phyloP scores from a whole-genome alignment of 495 filamentous ascomycete genomes.

The Xylaria curta region DNA sequence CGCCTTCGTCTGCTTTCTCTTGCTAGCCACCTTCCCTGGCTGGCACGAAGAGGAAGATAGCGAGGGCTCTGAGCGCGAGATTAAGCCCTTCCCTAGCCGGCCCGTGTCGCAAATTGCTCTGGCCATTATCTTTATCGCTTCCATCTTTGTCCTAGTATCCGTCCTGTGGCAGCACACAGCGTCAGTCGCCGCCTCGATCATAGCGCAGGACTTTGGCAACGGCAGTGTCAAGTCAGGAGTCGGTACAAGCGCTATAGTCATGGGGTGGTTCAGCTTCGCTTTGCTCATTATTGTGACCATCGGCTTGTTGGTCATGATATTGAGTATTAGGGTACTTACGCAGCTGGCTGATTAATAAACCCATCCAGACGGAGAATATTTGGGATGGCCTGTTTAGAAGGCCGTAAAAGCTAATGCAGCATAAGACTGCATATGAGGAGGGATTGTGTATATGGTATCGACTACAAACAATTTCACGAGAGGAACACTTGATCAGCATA shows the following conservation, averaged over 20 bases:
- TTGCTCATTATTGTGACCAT: constrained; percentile 92
- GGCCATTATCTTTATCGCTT: constrained; percentile 79
- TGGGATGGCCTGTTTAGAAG: neutral
- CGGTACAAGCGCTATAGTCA: constrained; percentile 89
- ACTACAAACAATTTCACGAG: constrained; percentile 21
- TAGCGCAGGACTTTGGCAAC: constrained; percentile 95
- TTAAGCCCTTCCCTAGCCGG: constrained; percentile 79
- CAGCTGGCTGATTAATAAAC: constrained; percentile 50
- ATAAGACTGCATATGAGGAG: neutral
- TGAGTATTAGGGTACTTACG: constrained; percentile 77
- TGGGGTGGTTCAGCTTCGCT: constrained; percentile 96
- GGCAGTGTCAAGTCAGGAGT: constrained; percentile 88
- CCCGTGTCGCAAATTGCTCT: constrained; percentile 77
- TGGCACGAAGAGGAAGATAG: constrained; percentile 76
- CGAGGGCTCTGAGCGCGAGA: constrained; percentile 67
- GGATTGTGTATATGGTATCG: constrained; percentile 26
- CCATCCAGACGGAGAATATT: neutral
- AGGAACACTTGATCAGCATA: constrained; percentile 19
- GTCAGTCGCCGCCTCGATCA: constrained; percentile 88
- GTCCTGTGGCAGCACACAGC: constrained; percentile 88
- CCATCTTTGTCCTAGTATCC: constrained; percentile 78
- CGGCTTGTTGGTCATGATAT: constrained; percentile 91
- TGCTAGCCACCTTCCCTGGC: constrained; percentile 81
- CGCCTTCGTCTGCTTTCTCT: constrained; percentile 75
- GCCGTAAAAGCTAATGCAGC: neutral